Conservation (phyloP, 108 stramenopile genomes). For the Halocafeteria seosinensis region DNA sequence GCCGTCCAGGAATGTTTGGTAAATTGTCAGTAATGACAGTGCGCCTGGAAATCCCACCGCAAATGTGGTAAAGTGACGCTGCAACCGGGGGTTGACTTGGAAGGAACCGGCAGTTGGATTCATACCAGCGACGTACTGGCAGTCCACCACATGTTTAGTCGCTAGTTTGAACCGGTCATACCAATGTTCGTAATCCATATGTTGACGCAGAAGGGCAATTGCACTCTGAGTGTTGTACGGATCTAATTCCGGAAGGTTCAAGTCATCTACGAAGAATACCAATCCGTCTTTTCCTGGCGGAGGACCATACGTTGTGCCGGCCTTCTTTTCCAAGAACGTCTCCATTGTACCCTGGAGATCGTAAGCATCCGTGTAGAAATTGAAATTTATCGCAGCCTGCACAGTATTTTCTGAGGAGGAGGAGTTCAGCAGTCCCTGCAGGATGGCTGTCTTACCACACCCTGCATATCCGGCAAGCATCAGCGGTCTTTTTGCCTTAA, state of each 20-base stretch:
- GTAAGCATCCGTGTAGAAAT: constrained; percentile 27
- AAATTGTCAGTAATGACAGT: constrained; percentile 35
- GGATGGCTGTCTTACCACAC: constrained; percentile 25
- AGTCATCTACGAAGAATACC: constrained; percentile 44
- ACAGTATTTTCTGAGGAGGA: constrained; percentile 17
- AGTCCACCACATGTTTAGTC: constrained; percentile 32
- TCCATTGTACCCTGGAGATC: constrained; percentile 27
- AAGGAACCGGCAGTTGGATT: constrained; percentile 47
- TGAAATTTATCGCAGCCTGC: constrained; percentile 24
- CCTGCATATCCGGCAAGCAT: constrained; percentile 28
- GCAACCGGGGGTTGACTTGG: constrained; percentile 39
- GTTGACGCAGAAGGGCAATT: constrained; percentile 52
- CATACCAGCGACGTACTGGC: constrained; percentile 42
- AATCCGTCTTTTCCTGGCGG: constrained; percentile 7
- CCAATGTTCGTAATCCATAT: constrained; percentile 55
- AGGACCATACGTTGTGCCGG: constrained; percentile 29
- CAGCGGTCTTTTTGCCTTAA: constrained; percentile 6
- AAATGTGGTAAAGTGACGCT: constrained; percentile 37
- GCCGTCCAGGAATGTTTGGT: constrained; percentile 49
- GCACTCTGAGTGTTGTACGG: constrained; percentile 51
- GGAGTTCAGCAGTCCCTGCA: constrained; percentile 22
- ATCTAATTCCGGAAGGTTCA: constrained; percentile 55
- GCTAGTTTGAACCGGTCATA: constrained; percentile 38
- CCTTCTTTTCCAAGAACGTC: constrained; percentile 26
- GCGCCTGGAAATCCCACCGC: constrained; percentile 38